A percentile compares a stretch with the other conserved stretches of the same genome.
Evolutionary conservation across 2,329 filamentous ascomycete species (phyloP).

Genomic region (Apiospora pterosperma): DNA sequence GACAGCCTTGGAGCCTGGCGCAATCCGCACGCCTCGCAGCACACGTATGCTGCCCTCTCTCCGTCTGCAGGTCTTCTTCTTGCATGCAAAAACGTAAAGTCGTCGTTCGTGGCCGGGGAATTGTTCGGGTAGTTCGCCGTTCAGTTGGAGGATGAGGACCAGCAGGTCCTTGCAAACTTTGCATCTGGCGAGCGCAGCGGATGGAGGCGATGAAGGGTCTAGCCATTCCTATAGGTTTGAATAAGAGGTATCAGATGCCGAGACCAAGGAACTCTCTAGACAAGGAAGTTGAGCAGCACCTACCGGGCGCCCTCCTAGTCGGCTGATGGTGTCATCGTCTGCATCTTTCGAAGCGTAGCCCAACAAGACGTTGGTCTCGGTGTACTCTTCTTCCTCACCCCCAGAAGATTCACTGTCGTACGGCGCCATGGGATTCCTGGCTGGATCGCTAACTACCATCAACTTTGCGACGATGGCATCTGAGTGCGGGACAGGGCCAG

Average conservation of each 20-base stretch:
- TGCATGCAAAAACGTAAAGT: slow-evolving; percentile 83
- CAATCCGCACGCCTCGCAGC: slow-evolving; percentile 63
- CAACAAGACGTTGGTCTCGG: slow-evolving; percentile 82
- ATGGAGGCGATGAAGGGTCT: slow-evolving; percentile 65
- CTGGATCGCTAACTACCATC: background rate
- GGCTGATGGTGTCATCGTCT: slow-evolving; percentile 79
- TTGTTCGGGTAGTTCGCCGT: slow-evolving; percentile 81
- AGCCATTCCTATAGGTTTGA: slow-evolving; percentile 69
- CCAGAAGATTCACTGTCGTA: slow-evolving; percentile 87
- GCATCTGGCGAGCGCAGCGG: slow-evolving; percentile 76
- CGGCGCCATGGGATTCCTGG: slow-evolving; percentile 18
- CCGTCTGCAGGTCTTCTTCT: slow-evolving; percentile 72
- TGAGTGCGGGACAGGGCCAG: background rate
- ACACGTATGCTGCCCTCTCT: slow-evolving; percentile 79
- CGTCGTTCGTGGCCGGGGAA: slow-evolving; percentile 86
- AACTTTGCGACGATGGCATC: background rate
- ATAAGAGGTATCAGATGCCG: background rate
- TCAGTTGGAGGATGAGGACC: slow-evolving; percentile 82
- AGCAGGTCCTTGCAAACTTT: slow-evolving; percentile 82
- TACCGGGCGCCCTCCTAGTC: slow-evolving; percentile 85
- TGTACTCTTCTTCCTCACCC: slow-evolving; percentile 61
- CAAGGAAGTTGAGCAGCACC: slow-evolving; percentile 30
- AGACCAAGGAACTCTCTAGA: slow-evolving; percentile 2
- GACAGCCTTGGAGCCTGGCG: slow-evolving; percentile 18
- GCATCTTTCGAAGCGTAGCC: slow-evolving; percentile 82